phyloP scores from a whole-genome alignment of 176 grass and related monocot genomes.

The Thinopyrum elongatum region DNA sequence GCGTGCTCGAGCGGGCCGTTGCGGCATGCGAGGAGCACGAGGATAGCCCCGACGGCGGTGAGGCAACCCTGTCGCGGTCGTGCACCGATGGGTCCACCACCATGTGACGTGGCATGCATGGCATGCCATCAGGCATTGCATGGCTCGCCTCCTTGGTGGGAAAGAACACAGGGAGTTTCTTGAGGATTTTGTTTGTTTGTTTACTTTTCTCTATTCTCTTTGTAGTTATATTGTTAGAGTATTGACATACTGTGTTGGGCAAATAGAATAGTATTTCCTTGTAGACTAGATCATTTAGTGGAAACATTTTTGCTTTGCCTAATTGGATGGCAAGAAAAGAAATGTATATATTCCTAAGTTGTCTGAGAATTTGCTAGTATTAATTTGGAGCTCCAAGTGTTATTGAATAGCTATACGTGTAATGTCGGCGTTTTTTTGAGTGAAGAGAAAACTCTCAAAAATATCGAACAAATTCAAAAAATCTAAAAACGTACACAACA shows the following conservation, averaged over 20 bases:
- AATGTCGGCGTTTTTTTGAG: too few species aligned
- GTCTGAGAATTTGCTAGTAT: not conserved
- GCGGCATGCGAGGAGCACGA: conserved; percentile 45
- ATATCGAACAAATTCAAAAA: too few species aligned
- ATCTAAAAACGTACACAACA: too few species aligned
- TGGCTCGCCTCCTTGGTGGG: not conserved
- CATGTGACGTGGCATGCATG: conserved; percentile 33
- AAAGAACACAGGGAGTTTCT: conserved; percentile 17
- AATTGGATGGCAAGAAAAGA: not conserved
- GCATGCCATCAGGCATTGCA: not conserved
- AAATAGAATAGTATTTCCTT: not conserved
- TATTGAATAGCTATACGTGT: not conserved
- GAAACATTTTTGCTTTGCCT: not conserved
- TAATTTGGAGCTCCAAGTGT: not conserved
- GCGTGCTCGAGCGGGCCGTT: conserved; percentile 66
- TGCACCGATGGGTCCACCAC: conserved; percentile 60
- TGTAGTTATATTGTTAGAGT: not conserved
- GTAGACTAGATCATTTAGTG: not conserved
- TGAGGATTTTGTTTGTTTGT: not conserved
- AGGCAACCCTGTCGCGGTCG: conserved; percentile 48
- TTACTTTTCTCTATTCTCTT: not conserved
- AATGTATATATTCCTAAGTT: conserved; percentile 3
- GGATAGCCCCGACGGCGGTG: not conserved
- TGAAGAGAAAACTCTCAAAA: too few species aligned
- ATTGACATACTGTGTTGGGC: conserved; percentile 19